Evolutionary conservation across 2,329 filamentous ascomycete species (phyloP).

Genomic region (Tetracladium maxilliforme): DNA sequence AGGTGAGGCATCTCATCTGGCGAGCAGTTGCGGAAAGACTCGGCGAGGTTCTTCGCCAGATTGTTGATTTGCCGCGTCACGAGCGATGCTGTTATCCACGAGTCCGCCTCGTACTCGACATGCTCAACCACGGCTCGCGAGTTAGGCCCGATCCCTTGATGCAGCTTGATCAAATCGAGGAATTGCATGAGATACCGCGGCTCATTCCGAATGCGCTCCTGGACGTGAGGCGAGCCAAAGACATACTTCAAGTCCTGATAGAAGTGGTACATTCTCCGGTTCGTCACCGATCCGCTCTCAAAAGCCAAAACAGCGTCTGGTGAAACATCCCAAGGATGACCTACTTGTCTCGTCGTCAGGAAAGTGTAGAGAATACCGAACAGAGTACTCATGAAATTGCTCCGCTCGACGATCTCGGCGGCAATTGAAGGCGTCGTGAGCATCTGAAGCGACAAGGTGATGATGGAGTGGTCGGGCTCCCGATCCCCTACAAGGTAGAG

Average conservation of each 20-base stretch:
- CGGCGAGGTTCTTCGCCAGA: slow-evolving; percentile 74
- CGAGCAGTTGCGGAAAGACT: slow-evolving; percentile 62
- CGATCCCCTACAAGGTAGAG: slow-evolving; percentile 91
- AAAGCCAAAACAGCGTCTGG: slow-evolving; percentile 79
- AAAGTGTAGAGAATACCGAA: slow-evolving; percentile 97
- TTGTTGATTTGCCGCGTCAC: slow-evolving; percentile 92
- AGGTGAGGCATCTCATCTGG: slow-evolving; percentile 52
- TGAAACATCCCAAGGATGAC: slow-evolving; percentile 80
- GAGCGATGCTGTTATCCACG: slow-evolving; percentile 92
- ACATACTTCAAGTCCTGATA: slow-evolving; percentile 90
- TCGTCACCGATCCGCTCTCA: slow-evolving; percentile 87
- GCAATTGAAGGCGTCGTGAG: slow-evolving; percentile 94
- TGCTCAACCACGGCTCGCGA: slow-evolving; percentile 85
- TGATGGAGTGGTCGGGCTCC: slow-evolving; percentile 95
- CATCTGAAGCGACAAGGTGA: slow-evolving; percentile 94
- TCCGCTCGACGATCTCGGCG: slow-evolving; percentile 83
- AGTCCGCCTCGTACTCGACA: slow-evolving; percentile 95
- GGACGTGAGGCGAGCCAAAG: slow-evolving; percentile 76
- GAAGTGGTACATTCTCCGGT: slow-evolving; percentile 93
- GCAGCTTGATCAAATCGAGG: slow-evolving; percentile 84
- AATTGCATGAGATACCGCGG: slow-evolving; percentile 87
- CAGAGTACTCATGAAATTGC: slow-evolving; percentile 89
- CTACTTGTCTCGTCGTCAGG: slow-evolving; percentile 87
- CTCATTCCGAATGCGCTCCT: slow-evolving; percentile 69
- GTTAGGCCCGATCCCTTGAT: slow-evolving; percentile 95